These are phyloP conservation scores for Clohesyomyces aquaticus DNA, from an alignment of 495 filamentous ascomycete species.

Conservation along the genomic window DNA sequence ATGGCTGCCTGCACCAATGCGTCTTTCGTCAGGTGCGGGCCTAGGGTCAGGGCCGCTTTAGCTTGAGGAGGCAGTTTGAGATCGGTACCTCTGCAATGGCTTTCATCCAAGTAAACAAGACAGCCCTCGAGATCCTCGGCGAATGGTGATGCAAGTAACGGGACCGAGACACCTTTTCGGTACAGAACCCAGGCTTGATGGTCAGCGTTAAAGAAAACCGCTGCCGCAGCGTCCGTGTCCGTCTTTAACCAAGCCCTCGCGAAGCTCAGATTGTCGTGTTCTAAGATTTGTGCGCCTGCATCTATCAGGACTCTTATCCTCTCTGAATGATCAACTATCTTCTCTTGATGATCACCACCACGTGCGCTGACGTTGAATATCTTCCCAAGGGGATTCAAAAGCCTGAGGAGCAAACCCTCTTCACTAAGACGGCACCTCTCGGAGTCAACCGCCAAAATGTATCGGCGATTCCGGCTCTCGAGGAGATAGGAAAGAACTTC, in stretches of 20 bases:
- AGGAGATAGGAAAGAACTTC: conserved; percentile 59
- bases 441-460: conserved; percentile 43
- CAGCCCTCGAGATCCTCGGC: conserved; percentile 62
- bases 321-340: background rate
- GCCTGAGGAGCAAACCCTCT: conserved; percentile 43
- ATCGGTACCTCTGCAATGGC: conserved; percentile 74
- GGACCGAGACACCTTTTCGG: conserved; percentile 46
- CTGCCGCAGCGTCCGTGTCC: conserved; percentile 43
- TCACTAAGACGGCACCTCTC: conserved; percentile 48
- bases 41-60: conserved; percentile 70
- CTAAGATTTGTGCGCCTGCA: conserved; percentile 57
- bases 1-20: conserved; percentile 62
- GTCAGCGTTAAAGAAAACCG: conserved; percentile 52
- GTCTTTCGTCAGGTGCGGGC: conserved; percentile 67
- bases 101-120: conserved; percentile 73
- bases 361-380: background rate
- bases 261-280: conserved; percentile 52
- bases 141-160: conserved; percentile 63
- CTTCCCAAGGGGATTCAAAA: conserved; percentile 27
- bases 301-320: conserved; percentile 56
- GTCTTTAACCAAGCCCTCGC: conserved; percentile 54
- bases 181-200: conserved; percentile 53
- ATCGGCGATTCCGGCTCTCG: conserved; percentile 50
- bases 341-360: too few species aligned
- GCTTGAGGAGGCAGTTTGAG: conserved; percentile 63